phyloP scores from a whole-genome alignment of 345 rosid genomes.

The Sonneratia caseolaris region DNA sequence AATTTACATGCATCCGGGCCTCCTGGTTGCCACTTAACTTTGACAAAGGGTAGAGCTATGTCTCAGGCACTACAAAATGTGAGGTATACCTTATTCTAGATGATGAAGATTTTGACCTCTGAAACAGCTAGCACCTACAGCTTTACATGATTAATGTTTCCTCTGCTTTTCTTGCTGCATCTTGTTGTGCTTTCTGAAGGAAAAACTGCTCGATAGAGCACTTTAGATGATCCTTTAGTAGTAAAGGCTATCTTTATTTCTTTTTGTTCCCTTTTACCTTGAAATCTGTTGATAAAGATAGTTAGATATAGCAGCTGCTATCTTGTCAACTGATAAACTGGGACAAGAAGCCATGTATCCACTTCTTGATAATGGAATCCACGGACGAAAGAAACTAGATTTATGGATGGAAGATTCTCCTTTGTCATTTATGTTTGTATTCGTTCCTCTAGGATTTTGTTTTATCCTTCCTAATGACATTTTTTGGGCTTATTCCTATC shows the following conservation, averaged over 20 bases:
- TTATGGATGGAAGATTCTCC: too few relatives aligned
- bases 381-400: neutral
- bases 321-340: too few relatives aligned
- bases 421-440: neutral
- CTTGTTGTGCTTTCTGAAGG: too few relatives aligned
- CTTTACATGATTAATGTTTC: too few relatives aligned
- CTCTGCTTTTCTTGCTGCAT: neutral
- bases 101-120: neutral
- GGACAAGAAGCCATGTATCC: too few relatives aligned
- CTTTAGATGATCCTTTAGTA: neutral
- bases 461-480: constrained; percentile 5
- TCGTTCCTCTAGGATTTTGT: neutral
- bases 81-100: constrained; percentile 30
- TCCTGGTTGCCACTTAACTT: constrained; percentile 16
- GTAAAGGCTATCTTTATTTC: neutral
- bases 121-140: neutral
- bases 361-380: neutral
- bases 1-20: constrained; percentile 30
- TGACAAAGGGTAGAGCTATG: constrained; percentile 27
- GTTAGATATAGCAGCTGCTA: too few relatives aligned
- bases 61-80: constrained; percentile 42
- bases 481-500: constrained; percentile 15
- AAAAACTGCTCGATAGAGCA: too few relatives aligned
- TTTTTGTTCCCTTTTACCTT: too few relatives aligned
- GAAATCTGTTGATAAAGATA: too few relatives aligned